Evolutionary conservation across 192 early-diverging fungal genomes (phyloP), one percentile per base, ranked within the genome.

Genomic region (Umbelopsis isabellina): DNA sequence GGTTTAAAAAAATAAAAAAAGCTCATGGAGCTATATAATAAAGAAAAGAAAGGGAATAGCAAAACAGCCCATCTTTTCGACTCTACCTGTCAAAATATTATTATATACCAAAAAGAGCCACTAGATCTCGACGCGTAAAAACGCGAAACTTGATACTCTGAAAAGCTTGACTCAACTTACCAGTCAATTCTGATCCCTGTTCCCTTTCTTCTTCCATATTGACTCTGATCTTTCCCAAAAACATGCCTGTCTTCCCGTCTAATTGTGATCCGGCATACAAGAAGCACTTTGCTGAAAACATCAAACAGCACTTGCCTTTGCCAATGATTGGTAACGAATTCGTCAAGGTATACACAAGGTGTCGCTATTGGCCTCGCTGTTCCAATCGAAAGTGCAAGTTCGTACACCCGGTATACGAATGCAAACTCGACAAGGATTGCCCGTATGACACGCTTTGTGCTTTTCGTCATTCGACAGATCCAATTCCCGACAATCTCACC

Each of bases 321-420:
- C 55, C 55, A 18, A 61, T 61, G 55, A 33, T 61, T 25, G 55
- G 55, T 8, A 61, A 61, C 30, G 55, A 61, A n/a, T 35, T 35
- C 27, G 55, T 61, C 55, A 61, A 61, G 18, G 55, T 61, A 6
- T 61, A 61, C 55, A 61, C 55, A 35, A 25, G 55, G 3, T 61
- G 55, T 35, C 55, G 55, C 2, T 61, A 61, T 33, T 61, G 55
- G 55, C 55, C 55, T 15, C 55, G 55, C 13, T 61, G 55, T 16
- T 61, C 55, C 12, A 61, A 61, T 33, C 55, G 55, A 35, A 61
- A 61, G 37, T 61, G 55, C 55, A 61, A 61, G 33, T 61, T 61
- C 27, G 55, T 61, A n/a, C 55, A 61, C 33, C 55, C 55, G 3
- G 55, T 61, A 33, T 61, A 61, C 30, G 27, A 61, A 27, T 61